These are phyloP conservation scores for Mallotus repandus DNA, from an alignment of 441 rosid species.

Conservation along the genomic window DNA sequence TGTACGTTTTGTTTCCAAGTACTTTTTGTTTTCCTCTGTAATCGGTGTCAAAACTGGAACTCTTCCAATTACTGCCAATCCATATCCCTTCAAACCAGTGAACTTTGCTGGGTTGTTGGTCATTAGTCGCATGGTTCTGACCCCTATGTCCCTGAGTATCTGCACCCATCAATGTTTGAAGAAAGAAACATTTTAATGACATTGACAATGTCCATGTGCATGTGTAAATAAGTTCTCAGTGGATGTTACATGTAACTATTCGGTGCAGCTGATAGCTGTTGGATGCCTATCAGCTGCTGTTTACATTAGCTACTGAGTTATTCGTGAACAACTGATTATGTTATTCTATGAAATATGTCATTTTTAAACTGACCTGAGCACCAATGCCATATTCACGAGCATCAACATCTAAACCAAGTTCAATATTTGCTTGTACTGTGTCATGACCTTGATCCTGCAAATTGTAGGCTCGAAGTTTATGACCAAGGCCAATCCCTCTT, in stretches of 20 bases:
- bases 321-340: too few species aligned
- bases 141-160: constrained; percentile 77
- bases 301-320: too few species aligned
- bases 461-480: constrained; percentile 79
- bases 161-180: constrained; percentile 21
- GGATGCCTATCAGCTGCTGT: too few species aligned
- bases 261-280: too few species aligned
- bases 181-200: neutral
- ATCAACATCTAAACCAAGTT: constrained; percentile 84
- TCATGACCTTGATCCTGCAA: constrained; percentile 86
- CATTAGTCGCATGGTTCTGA: constrained; percentile 79
- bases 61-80: constrained; percentile 73
- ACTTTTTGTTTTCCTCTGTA: constrained; percentile 77
- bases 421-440: constrained; percentile 78
- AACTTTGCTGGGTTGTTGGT: constrained; percentile 91
- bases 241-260: too few species aligned
- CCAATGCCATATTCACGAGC: constrained; percentile 85
- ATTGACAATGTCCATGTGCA: too few species aligned
- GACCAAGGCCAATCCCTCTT: constrained; percentile 89
- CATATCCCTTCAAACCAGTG: constrained; percentile 75
- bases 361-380: constrained; percentile 62
- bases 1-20: constrained; percentile 75
- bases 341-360: too few species aligned
- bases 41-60: constrained; percentile 77
- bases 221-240: too few species aligned